Evolutionary conservation across 441 rosid genomes (phyloP), one percentile per base, ranked within the genome.

Genomic region (Macaranga tanarius): DNA sequence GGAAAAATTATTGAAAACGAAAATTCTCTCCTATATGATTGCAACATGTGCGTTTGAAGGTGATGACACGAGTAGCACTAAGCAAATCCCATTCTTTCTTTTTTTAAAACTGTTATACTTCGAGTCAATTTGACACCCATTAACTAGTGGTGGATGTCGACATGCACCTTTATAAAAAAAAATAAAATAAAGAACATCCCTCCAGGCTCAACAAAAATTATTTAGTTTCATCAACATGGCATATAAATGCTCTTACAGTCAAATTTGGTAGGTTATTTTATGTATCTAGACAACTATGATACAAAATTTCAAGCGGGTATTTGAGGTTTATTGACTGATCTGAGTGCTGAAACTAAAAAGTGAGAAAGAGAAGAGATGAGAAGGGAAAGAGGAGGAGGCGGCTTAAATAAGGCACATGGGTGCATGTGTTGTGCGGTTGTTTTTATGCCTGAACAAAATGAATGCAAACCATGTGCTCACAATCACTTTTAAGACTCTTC

Each of bases 361-460:
- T 6, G 12, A 48, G 26, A 65, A 10, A 19, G 9, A 26, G 64
- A 40, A 31, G 12, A 11, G 16, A 75, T 42, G 71, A 63, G 69
- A n/a, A 68, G 52, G 55, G 20, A 31, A 23, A 2, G 47, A 26
- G 17, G 16, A 34, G 55, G 59, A 22, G 50, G 69, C 13, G 50
- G 69, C 13, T 65, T 62, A 58, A 80, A 71, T 75, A 77, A 55
- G 74, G 80, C 87, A 84, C 85, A 80, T 84, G 86, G 84, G 80
- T 10, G 84, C 82, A 76, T 67, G 79, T 77, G 83, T 64, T 13
- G 19, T 42, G 55, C 52, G 77, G 17, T 55, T 76, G 72, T 80
- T 62, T 72, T 65, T 63, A 59, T 60, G 75, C 73, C 80, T 72
- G 76, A 73, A 42, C 76, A 72, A 64, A 74, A 80, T 77, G 71